A percentile compares a stretch with the other conserved stretches of the same genome.
phyloP scores from a whole-genome alignment of 139 green algal genomes.

The Tetradesmus lagerheimii region DNA sequence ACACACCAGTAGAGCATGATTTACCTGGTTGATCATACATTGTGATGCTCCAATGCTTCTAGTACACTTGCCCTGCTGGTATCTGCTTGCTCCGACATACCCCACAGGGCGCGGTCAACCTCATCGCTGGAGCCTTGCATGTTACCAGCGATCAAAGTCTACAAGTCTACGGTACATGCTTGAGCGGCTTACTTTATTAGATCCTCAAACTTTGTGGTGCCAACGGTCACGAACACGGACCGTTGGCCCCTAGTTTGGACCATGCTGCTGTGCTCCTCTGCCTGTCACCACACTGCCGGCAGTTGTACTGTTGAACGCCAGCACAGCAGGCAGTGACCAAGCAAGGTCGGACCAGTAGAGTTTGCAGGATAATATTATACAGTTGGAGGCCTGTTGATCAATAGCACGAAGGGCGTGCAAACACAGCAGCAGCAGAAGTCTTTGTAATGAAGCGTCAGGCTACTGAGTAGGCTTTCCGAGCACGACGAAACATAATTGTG shows the following conservation, averaged over 20 bases:
- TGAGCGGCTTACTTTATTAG: conserved; percentile 63
- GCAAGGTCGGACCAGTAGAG: not conserved
- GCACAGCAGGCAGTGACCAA: no score
- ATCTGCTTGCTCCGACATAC: not conserved
- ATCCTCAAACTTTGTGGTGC: conserved; percentile 88
- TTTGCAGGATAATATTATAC: no score
- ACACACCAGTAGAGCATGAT: not conserved
- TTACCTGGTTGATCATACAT: no score
- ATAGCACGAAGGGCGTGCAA: not conserved
- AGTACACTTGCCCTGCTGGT: no score
- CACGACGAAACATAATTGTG: no score
- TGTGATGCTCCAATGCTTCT: no score
- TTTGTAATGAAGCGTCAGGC: no score
- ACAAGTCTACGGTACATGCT: not conserved
- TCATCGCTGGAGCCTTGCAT: not conserved
- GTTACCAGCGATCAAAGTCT: not conserved
- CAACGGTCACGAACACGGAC: conserved; percentile 85
- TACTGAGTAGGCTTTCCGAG: no score
- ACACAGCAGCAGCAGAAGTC: no score
- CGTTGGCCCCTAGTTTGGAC: not conserved
- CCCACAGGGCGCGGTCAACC: not conserved
- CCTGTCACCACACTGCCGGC: not conserved
- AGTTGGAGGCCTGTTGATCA: not conserved
- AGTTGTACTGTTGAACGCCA: not conserved
- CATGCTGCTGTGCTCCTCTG: not conserved